These are phyloP conservation scores for Crithidia fasciculata DNA, from an alignment of 208 protist species.

Conservation along the genomic window DNA sequence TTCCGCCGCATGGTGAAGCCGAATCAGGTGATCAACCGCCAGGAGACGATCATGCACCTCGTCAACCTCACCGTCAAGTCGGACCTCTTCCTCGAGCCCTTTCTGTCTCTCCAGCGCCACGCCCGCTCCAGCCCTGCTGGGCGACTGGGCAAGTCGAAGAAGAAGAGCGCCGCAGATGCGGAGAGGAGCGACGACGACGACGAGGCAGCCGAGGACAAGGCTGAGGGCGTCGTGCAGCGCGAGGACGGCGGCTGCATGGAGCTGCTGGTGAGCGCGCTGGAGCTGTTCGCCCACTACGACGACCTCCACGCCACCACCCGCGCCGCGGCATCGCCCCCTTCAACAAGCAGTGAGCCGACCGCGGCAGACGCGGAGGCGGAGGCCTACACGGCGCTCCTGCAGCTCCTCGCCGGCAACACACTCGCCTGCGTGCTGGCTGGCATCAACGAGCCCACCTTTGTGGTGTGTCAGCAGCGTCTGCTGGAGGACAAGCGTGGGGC, in stretches of 20 bases:
- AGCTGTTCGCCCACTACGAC: slow-evolving; percentile 84
- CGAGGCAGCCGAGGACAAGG: slow-evolving; percentile 27
- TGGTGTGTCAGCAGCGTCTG: slow-evolving; percentile 75
- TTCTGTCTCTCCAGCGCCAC: slow-evolving; percentile 83
- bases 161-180: slow-evolving; percentile 7
- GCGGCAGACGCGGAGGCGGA: slow-evolving; percentile 48
- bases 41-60: slow-evolving; percentile 80
- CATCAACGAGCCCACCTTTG: slow-evolving; percentile 91
- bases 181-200: slow-evolving; percentile 13
- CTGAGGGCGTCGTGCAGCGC: slow-evolving; percentile 25
- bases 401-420: slow-evolving; percentile 88
- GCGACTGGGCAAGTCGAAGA: slow-evolving; percentile 8
- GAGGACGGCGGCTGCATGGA: slow-evolving; percentile 72
- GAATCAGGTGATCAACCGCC: slow-evolving; percentile 89
- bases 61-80: slow-evolving; percentile 86
- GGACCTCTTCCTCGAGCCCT: slow-evolving; percentile 79
- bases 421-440: slow-evolving; percentile 90
- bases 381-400: slow-evolving; percentile 82
- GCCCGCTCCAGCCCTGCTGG: slow-evolving; percentile 26
- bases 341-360: not conserved
- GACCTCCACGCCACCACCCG: slow-evolving; percentile 52
- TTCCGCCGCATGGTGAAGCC: slow-evolving; percentile 87
- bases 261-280: slow-evolving; percentile 71
- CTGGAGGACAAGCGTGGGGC: slow-evolving; percentile 59
- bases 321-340: not conserved